These are phyloP conservation scores for Rhizopogon rudus DNA, from an alignment of 768 basidiomycete species.

Conservation along the genomic window DNA sequence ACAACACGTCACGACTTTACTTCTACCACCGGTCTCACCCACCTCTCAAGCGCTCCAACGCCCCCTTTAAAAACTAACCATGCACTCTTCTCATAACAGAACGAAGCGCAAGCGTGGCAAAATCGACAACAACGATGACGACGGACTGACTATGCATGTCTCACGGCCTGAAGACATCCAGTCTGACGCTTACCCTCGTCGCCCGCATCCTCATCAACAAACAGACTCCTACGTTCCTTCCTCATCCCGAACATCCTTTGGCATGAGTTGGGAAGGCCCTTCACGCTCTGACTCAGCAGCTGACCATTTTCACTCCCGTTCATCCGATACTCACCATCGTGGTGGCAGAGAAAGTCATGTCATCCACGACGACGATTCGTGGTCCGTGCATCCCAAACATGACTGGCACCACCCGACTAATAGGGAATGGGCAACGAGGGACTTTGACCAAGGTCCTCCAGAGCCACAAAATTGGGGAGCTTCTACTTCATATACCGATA, in stretches of 20 bases:
- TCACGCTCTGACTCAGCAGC: constrained; percentile 42
- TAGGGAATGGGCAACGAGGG: constrained; percentile 43
- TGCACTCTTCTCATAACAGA: constrained; percentile 35
- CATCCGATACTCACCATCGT: constrained; percentile 48
- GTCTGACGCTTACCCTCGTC: constrained; percentile 50
- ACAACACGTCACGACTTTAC: constrained; percentile 23
- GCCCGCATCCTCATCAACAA: constrained; percentile 35
- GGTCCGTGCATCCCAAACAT: constrained; percentile 36
- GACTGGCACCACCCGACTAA: constrained; percentile 37
- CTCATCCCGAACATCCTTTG: constrained; percentile 37
- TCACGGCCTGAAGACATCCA: constrained; percentile 47
- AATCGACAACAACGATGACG: constrained; percentile 48
- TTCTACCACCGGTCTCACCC: constrained; percentile 15
- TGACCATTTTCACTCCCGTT: constrained; percentile 32
- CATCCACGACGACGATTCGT: constrained; percentile 36
- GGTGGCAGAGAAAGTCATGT: constrained; percentile 48
- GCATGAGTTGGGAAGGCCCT: constrained; percentile 45
- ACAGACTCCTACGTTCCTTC: constrained; percentile 44
- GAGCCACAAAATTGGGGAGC: constrained; percentile 42
- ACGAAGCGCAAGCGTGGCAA: constrained; percentile 48
- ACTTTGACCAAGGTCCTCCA: constrained; percentile 40
- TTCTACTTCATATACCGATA: constrained; percentile 36
- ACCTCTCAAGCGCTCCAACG: constrained; percentile 14
- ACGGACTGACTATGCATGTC: constrained; percentile 33
- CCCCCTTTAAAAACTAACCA: constrained; percentile 13